Percentiles rank a stretch among this genome's conserved stretches.
phyloP scores from a whole-genome alignment of 176 grass and related monocot genomes.

The Tillandsia leiboldiana region DNA sequence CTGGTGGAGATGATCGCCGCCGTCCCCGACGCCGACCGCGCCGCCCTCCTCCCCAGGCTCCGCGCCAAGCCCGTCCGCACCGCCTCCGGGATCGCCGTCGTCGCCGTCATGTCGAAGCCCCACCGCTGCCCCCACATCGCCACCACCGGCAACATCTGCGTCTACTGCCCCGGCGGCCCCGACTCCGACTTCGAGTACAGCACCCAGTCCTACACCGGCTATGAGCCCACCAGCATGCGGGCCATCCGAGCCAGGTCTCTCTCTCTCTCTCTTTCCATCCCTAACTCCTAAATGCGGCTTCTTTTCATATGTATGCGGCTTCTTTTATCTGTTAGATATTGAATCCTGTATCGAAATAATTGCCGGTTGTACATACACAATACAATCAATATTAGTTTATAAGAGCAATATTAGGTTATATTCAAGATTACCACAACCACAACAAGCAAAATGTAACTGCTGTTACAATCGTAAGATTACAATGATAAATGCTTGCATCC shows the following conservation, averaged over 20 bases:
- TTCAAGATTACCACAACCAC: too few relatives aligned
- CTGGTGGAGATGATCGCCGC: slow-evolving; percentile 96
- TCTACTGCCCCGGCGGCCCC: slow-evolving; percentile 87
- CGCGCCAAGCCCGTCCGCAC: slow-evolving; percentile 98
- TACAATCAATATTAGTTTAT: too few relatives aligned
- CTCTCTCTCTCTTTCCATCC: neutral
- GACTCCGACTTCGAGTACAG: slow-evolving; percentile 99
- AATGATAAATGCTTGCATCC: too few relatives aligned
- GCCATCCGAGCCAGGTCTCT: slow-evolving; percentile 70
- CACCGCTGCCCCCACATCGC: slow-evolving; percentile 93
- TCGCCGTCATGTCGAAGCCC: slow-evolving; percentile 99
- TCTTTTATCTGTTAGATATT: too few relatives aligned
- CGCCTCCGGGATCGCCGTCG: slow-evolving; percentile 86
- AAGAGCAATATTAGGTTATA: too few relatives aligned
- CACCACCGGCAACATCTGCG: slow-evolving; percentile 91
- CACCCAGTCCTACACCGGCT: slow-evolving; percentile 93
- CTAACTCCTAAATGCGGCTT: neutral
- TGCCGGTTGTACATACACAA: too few relatives aligned
- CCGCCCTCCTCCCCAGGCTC: slow-evolving; percentile 62
- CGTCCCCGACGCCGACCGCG: slow-evolving; percentile 81
- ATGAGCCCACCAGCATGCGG: slow-evolving; percentile 96
- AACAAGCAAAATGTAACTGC: too few relatives aligned
- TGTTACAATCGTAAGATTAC: too few relatives aligned
- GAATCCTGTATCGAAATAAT: too few relatives aligned
- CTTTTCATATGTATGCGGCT: neutral